Percentiles rank a stretch among this genome's conserved stretches.
Conservation (phyloP, 306 rosid genomes). For the Phaseolus lunatus region DNA sequence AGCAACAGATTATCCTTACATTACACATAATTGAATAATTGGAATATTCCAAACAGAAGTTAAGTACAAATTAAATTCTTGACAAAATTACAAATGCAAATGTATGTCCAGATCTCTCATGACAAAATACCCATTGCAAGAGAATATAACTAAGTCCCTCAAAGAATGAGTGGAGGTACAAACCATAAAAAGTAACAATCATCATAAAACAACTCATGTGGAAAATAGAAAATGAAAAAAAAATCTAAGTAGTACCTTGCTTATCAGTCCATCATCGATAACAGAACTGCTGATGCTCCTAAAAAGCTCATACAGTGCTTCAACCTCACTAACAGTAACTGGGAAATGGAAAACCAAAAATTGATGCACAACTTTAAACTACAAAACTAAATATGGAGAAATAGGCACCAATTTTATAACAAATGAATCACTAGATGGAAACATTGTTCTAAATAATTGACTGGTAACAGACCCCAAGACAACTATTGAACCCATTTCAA, state of each 20-base stretch:
- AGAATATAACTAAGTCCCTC: background rate
- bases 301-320: conserved; percentile 91
- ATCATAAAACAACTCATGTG: background rate
- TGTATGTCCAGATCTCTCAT: background rate
- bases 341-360: conserved; percentile 49
- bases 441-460: conserved; percentile 17
- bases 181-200: conserved; percentile 4
- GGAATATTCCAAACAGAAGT: background rate
- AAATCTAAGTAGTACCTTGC: conserved; percentile 64
- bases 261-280: conserved; percentile 91
- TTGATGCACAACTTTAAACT: conserved; percentile 37
- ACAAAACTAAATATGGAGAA: conserved; percentile 24
- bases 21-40: background rate
- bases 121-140: background rate
- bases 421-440: conserved; percentile 21
- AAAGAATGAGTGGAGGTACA: background rate
- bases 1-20: background rate
- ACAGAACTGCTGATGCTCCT: conserved; percentile 98
- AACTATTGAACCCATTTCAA: conserved; percentile 31
- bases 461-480: conserved; percentile 4
- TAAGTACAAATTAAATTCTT: conserved; percentile 3
- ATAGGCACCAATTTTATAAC: conserved; percentile 19
- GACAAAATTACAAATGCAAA: background rate
- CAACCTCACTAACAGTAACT: conserved; percentile 97
- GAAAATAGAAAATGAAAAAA: background rate